Base-by-base conservation (phyloP, 2,329 filamentous ascomycete genomes). In the Xylaria arbuscula region DNA sequence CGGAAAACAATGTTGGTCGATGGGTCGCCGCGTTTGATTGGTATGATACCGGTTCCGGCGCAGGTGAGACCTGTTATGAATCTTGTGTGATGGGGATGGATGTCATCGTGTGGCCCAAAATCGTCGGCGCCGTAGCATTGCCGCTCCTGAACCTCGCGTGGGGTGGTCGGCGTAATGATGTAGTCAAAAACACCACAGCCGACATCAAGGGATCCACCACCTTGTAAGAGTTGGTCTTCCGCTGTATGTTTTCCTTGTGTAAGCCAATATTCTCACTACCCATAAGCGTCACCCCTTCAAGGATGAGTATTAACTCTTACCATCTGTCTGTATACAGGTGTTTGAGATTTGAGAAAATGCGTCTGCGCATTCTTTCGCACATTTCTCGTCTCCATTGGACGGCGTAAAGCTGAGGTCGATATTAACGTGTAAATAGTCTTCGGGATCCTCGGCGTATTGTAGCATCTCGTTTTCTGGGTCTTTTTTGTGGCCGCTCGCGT, bases 401-500 rank as follows among this genome's bases (percentile, higher is more conserved):
- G 32, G 51, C 7, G 15, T 34, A 9, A 54, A 54, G 17, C 51
- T 17, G 19, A 54, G 51, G 28, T 54, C 32, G 8, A 54, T 54
- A 11, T 54, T 54, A n/a, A 36, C 34, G 15, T 36, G 51, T 17
- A 34, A 36, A 19, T 54, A 36, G 7, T 6, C 17, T 7, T 36
- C 51, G 15, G 28, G 32, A 36, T 36, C 9, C 9, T 1, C 28
- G 28, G 8, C 51, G 28, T 10, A 48, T 1, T 11, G 17, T 19
- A 9, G 45, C 17, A 54, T n/a, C 7, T 34, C 24, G 6, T 17
- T 28, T 13, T 32, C 15, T 1, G 50, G 15, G 17, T 54, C 51
- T 54, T 54, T 54, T 6, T 15, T 32, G 51, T 54, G 34, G 51
- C 51, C 51, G 17, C 15, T 54, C 15, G 51, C 28, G 32, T 54